A percentile compares a stretch with the other conserved stretches of the same genome.
Conservation (phyloP, 1,284 basidiomycete genomes). For the Sanguinoderma infundibulare region DNA sequence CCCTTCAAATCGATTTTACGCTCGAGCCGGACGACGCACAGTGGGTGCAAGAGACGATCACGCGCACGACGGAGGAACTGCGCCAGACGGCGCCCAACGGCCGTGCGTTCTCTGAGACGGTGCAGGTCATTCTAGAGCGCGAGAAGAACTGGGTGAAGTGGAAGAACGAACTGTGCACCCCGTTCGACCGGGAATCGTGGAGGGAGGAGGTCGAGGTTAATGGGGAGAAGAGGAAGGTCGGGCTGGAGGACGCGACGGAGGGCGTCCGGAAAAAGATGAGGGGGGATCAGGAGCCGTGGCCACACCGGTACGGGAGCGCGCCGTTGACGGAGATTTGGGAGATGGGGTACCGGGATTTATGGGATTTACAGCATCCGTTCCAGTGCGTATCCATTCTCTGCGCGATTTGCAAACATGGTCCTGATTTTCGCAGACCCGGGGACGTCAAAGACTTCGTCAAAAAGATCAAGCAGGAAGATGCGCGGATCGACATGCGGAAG, state of each 20-base stretch:
- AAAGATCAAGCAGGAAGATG: constrained; percentile 69
- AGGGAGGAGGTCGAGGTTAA: constrained; percentile 47
- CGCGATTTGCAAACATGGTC: neutral
- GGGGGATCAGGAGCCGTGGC: constrained; percentile 60
- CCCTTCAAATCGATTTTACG: constrained; percentile 80
- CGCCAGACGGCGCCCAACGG: constrained; percentile 77
- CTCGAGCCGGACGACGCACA: constrained; percentile 66
- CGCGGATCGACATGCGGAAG: constrained; percentile 62
- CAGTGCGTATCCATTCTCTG: constrained; percentile 49
- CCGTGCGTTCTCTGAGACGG: constrained; percentile 74
- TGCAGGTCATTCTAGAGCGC: constrained; percentile 70
- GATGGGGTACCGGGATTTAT: constrained; percentile 70
- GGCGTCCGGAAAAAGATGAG: constrained; percentile 54
- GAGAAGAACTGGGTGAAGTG: constrained; percentile 88
- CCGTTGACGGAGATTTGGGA: constrained; percentile 80
- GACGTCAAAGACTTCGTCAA: constrained; percentile 75
- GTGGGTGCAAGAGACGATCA: constrained; percentile 75
- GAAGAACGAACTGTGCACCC: constrained; percentile 79
- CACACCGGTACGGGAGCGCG: constrained; percentile 63
- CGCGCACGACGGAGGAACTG: constrained; percentile 70
- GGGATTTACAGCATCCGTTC: constrained; percentile 66
- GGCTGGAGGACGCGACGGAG: constrained; percentile 65
- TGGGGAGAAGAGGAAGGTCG: constrained; percentile 45
- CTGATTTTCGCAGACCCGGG: constrained; percentile 50
- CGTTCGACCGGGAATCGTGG: constrained; percentile 77